Conservation (phyloP, 768 basidiomycete species). For the Mycena sanguinolenta region DNA sequence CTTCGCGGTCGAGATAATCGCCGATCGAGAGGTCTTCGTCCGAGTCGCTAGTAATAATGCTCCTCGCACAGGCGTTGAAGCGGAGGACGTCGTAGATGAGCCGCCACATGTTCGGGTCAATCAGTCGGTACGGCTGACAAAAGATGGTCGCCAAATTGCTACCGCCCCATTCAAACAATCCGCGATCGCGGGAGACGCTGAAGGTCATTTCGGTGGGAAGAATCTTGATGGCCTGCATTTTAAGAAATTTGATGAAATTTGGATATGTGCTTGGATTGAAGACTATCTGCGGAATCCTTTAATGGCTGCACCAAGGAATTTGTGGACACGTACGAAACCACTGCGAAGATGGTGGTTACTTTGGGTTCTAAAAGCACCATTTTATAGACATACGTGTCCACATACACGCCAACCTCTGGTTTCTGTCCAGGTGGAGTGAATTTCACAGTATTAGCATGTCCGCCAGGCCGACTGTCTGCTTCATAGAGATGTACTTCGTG, state of each 20-base stretch:
- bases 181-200: slow-evolving; percentile 78
- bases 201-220: slow-evolving; percentile 83
- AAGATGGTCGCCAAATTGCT: slow-evolving; percentile 73
- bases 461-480: slow-evolving; percentile 74
- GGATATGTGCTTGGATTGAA: slow-evolving; percentile 84
- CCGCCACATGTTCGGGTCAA: slow-evolving; percentile 78
- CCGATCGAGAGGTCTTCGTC: slow-evolving; percentile 67
- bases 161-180: slow-evolving; percentile 84
- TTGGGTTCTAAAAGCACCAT: background rate
- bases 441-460: slow-evolving; percentile 81
- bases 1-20: slow-evolving; percentile 71
- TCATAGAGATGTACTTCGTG: slow-evolving; percentile 85
- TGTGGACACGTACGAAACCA: slow-evolving; percentile 63
- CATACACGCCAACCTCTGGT: slow-evolving; percentile 57
- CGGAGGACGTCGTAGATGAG: slow-evolving; percentile 78
- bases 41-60: slow-evolving; percentile 53
- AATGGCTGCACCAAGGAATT: background rate
- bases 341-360: slow-evolving; percentile 45
- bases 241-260: slow-evolving; percentile 81
- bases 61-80: slow-evolving; percentile 78
- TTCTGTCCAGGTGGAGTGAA: slow-evolving; percentile 58
- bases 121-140: slow-evolving; percentile 71
- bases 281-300: slow-evolving; percentile 65
- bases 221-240: slow-evolving; percentile 60
- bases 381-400: slow-evolving; percentile 72